Base-by-base conservation (phyloP, 1,284 basidiomycete species). In the Rugosomyces carneus region DNA sequence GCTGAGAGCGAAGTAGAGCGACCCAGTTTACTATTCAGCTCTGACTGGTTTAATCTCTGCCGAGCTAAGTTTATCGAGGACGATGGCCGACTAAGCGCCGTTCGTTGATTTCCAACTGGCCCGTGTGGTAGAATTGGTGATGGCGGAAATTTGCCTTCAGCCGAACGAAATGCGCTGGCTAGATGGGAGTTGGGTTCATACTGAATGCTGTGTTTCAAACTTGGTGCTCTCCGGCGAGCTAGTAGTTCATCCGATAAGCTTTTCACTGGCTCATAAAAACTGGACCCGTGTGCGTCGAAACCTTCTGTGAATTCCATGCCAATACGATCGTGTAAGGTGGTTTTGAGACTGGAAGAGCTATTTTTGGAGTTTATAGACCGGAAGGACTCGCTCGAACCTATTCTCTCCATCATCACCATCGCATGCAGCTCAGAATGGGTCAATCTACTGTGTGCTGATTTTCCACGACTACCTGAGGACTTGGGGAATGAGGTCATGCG, bases 351-450 rank as follows among this genome's bases (percentile, higher is more conserved):
- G 31, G 44, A 16, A 27, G 16, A 9, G 24, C 13, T 15, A 13
- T 11, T 27, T 23, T 19, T 23, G 15, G 13, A 23, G 9, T 41
- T 24, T 8, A 45, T 15, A 13, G 40, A 45, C 15, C 46, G 9
- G 26, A 60, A 54, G 36, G 52, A 47, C 37, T 47, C 45, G 32
- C 37, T 47, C 37, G 50, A 49, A 24, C 47, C 53, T 37, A 53
- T 15, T 36, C 47, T 56, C 44, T 66, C 63, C 58, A 65, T 66
- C 61, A 63, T 64, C 20, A 67, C 63, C 52, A 67, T 63, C 0
- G 66, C 64, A 52, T 68, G 66, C 3, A 70, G 54, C 44, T 71
- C 66, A 5, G 60, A 57, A 46, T 68, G 64, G 3, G 67, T 67
- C 29, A 67, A 55, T 40, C 64, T 57, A 44, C 60, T 62, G 13